Evolutionary conservation across 352 stramenopile species (phyloP).

Genomic region (Phytopythium sindhum): DNA sequence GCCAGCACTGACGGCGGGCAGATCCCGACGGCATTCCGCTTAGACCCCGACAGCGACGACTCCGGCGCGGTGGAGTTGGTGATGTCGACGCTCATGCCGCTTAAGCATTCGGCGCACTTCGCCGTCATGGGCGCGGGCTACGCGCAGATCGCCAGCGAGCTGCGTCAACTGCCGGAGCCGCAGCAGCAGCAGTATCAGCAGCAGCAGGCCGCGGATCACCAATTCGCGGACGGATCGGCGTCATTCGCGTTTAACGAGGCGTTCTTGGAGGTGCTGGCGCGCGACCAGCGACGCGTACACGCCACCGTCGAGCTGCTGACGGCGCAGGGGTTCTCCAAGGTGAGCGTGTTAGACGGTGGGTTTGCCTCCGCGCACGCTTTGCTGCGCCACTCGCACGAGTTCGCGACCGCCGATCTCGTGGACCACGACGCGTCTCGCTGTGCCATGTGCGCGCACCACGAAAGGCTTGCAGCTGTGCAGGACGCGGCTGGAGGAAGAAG

Average conservation of each 20-base stretch:
- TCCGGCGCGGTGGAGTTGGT: constrained; percentile 53
- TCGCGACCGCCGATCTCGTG: constrained; percentile 62
- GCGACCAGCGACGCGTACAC: constrained; percentile 66
- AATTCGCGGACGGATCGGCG: constrained; percentile 1
- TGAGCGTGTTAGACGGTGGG: constrained; percentile 73
- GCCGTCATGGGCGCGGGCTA: constrained; percentile 82
- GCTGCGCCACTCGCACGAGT: constrained; percentile 45
- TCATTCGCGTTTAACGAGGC: constrained; percentile 51
- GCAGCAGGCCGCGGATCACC: constrained; percentile 8
- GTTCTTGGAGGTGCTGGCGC: constrained; percentile 63
- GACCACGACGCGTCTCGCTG: constrained; percentile 70
- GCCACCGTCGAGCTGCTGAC: constrained; percentile 67
- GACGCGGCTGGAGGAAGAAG: neutral
- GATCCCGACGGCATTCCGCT: constrained; percentile 74
- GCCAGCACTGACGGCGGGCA: constrained; percentile 33
- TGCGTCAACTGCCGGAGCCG: constrained; percentile 30
- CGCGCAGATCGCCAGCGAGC: constrained; percentile 54
- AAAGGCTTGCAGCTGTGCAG: constrained; percentile 13
- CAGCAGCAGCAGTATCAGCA: constrained; percentile 24
- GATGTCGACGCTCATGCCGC: constrained; percentile 54
- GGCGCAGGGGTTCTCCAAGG: constrained; percentile 66
- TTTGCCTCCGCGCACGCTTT: constrained; percentile 58
- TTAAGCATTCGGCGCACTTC: constrained; percentile 68
- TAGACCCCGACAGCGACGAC: constrained; percentile 69
- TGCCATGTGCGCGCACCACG: constrained; percentile 57